Evolutionary conservation across 177 flowering plant genomes (phyloP).

Genomic region (Tripterygium wilfordii): DNA sequence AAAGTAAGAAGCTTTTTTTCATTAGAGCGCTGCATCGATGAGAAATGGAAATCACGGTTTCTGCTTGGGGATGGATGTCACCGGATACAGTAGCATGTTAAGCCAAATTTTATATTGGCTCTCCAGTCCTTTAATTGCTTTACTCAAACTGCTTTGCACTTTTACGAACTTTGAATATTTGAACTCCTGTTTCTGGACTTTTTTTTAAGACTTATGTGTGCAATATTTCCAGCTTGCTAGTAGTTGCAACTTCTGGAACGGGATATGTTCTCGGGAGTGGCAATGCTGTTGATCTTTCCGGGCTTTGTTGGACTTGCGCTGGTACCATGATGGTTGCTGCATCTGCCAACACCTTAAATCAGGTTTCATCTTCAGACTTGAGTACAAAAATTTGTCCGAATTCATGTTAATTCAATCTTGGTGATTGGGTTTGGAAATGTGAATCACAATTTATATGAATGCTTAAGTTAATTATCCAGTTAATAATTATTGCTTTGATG

Average conservation of each 20-base stretch:
- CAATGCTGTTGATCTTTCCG: slow-evolving; percentile 52
- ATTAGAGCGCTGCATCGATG: too few relatives aligned
- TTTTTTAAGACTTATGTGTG: neutral
- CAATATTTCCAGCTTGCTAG: slow-evolving; percentile 64
- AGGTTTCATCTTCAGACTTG: slow-evolving; percentile 33
- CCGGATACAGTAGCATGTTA: too few relatives aligned
- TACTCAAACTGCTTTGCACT: neutral
- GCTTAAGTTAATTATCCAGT: too few relatives aligned
- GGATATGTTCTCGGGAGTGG: slow-evolving; percentile 93
- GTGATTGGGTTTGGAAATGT: too few relatives aligned
- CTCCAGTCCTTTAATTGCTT: slow-evolving; percentile 12
- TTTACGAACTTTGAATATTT: neutral
- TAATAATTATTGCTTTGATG: too few relatives aligned
- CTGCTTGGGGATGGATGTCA: too few relatives aligned
- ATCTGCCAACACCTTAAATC: slow-evolving; percentile 87
- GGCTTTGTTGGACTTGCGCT: slow-evolving; percentile 84
- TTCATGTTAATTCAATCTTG: too few relatives aligned
- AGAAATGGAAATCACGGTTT: too few relatives aligned
- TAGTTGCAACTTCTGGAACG: slow-evolving; percentile 94
- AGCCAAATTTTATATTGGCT: too few relatives aligned
- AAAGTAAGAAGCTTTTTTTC: too few relatives aligned
- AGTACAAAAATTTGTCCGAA: too few relatives aligned
- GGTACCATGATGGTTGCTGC: slow-evolving; percentile 99
- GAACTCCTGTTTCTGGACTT: neutral
- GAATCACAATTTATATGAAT: too few relatives aligned